Conservation (phyloP, 345 rosid species). For the Barbarea vulgaris region DNA sequence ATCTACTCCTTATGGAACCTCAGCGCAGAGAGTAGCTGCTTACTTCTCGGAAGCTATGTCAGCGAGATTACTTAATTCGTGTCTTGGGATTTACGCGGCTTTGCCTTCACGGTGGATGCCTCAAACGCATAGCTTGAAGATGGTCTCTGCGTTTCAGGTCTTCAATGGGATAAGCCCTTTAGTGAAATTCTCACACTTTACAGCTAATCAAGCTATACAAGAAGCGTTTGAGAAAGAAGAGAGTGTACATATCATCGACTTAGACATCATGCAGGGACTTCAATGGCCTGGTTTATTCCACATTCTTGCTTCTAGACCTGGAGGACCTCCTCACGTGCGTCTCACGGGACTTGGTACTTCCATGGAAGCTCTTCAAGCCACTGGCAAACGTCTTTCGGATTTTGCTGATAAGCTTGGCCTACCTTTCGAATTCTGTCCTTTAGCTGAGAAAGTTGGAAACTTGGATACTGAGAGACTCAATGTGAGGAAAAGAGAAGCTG, state of each 20-base stretch:
- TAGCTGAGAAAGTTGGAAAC: conserved; percentile 89
- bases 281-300: conserved; percentile 99
- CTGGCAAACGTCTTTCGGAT: conserved; percentile 89
- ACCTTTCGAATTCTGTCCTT: conserved; percentile 83
- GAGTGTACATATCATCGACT: conserved; percentile 88
- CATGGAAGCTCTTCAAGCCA: conserved; percentile 83
- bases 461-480: conserved; percentile 75
- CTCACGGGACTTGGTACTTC: conserved; percentile 96
- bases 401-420: conserved; percentile 87
- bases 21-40: conserved; percentile 97
- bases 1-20: conserved; percentile 92
- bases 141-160: conserved; percentile 96
- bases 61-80: conserved; percentile 81
- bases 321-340: conserved; percentile 93
- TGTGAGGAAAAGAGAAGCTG: conserved; percentile 84
- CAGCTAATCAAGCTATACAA: conserved; percentile 97
- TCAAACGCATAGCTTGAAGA: conserved; percentile 65
- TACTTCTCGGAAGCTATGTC: conserved; percentile 99
- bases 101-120: conserved; percentile 70
- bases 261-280: conserved; percentile 97
- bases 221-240: conserved; percentile 97
- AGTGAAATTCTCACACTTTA: conserved; percentile 96
- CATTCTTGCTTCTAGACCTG: conserved; percentile 84
- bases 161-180: conserved; percentile 96
- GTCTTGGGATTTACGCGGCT: conserved; percentile 79